Evolutionary conservation across 2,329 filamentous ascomycete species (phyloP).

Genomic region (Trichothecium sympodiale): DNA sequence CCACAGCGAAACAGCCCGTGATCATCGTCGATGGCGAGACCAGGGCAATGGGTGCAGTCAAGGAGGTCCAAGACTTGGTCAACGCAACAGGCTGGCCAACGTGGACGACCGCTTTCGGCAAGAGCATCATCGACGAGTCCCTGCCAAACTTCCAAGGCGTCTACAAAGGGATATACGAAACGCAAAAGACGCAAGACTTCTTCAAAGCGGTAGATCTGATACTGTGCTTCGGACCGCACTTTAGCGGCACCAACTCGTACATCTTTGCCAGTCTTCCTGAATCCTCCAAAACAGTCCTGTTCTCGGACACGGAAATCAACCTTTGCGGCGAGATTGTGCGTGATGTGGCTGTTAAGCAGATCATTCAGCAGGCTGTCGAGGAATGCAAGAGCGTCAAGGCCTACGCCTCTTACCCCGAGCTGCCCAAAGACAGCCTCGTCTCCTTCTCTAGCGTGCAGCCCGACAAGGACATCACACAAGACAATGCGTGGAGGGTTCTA

Average conservation of each 20-base stretch:
- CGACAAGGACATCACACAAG: constrained; percentile 31
- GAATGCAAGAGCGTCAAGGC: constrained; percentile 12
- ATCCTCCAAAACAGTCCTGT: constrained; percentile 17
- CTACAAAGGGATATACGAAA: constrained; percentile 31
- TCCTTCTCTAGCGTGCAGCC: constrained; percentile 7
- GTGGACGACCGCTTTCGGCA: constrained; percentile 34
- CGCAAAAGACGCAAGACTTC: constrained; percentile 20
- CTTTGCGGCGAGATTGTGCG: constrained; percentile 18
- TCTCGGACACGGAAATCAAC: constrained; percentile 19
- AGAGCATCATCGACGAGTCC: constrained; percentile 37
- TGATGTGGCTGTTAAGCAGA: constrained; percentile 13
- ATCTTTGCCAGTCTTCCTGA: constrained; percentile 24
- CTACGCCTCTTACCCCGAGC: constrained; percentile 14
- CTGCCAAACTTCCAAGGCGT: constrained; percentile 35
- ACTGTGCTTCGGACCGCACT: constrained; percentile 32
- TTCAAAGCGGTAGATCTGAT: constrained; percentile 31
- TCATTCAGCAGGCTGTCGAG: constrained; percentile 11
- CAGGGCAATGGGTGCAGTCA: constrained; percentile 26
- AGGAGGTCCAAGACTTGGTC: constrained; percentile 30
- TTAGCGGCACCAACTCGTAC: constrained; percentile 34
- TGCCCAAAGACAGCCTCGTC: constrained; percentile 14
- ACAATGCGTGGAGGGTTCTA: constrained; percentile 34
- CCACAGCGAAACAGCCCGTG: constrained; percentile 31
- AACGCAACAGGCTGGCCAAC: constrained; percentile 33
- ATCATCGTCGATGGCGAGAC: constrained; percentile 42